A percentile compares a stretch with the other conserved stretches of the same genome.
Conservation (phyloP, 108 stramenopile species). For the Epipyxis sp. region DNA sequence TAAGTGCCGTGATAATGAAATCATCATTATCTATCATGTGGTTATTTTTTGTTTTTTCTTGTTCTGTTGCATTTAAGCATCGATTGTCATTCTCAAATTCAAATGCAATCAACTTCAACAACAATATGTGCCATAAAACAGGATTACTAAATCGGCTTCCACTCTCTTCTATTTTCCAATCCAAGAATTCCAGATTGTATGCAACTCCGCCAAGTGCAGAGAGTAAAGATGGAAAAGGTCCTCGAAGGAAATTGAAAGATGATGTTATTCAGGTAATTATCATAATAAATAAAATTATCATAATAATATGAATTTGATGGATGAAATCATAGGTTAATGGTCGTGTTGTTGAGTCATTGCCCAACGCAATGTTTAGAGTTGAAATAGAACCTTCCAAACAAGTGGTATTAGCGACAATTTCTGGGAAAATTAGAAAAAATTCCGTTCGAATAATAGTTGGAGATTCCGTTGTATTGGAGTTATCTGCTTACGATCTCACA, state of each 20-base stretch:
- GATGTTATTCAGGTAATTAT: conserved; percentile 1
- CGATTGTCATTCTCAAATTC: too few species aligned
- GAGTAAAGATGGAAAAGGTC: too few species aligned
- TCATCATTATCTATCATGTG: too few species aligned
- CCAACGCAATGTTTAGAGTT: conserved; percentile 86
- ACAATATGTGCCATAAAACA: too few species aligned
- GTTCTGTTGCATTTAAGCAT: too few species aligned
- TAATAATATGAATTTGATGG: conserved; percentile 61
- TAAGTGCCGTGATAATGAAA: too few species aligned
- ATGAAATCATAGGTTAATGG: conserved; percentile 85
- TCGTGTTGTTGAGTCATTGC: conserved; percentile 73
- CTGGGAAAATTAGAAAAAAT: conserved; percentile 85
- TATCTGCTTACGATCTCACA: conserved; percentile 87
- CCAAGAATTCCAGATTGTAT: too few species aligned
- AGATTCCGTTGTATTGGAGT: conserved; percentile 80
- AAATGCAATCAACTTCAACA: too few species aligned
- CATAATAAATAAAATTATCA: neutral
- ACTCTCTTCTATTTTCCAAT: too few species aligned
- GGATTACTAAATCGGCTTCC: too few species aligned
- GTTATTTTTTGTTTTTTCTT: too few species aligned
- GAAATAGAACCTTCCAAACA: conserved; percentile 63
- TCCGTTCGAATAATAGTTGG: conserved; percentile 86
- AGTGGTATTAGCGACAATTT: conserved; percentile 77
- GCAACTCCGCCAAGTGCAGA: too few species aligned
- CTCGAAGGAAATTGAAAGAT: neutral